A percentile compares a stretch with the other conserved stretches of the same genome.
These are phyloP conservation scores for Pascua guehoae DNA, from an alignment of 1,284 basidiomycete genomes.

Conservation along the genomic window DNA sequence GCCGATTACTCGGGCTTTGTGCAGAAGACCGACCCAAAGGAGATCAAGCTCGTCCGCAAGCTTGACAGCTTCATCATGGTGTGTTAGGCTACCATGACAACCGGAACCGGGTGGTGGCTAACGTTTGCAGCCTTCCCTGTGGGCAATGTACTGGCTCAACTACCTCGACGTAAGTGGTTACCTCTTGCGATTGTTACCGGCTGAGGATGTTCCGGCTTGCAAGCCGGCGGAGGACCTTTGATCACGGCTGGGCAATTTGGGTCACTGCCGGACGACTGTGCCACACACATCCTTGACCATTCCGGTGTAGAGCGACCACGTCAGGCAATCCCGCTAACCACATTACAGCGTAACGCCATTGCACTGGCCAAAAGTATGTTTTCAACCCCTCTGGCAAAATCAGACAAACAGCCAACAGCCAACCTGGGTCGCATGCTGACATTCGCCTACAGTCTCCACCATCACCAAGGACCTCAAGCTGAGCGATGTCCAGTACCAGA, in stretches of 20 bases:
- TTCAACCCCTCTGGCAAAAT: not conserved
- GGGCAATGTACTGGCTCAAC: slow-evolving; percentile 27
- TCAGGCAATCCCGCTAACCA: no score
- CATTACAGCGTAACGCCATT: slow-evolving; percentile 14
- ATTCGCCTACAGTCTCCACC: slow-evolving; percentile 5
- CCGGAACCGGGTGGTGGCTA: not conserved
- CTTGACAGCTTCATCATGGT: slow-evolving; percentile 28
- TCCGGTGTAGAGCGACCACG: no score
- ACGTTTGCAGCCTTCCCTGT: slow-evolving; percentile 13
- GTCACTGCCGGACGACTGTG: no score
- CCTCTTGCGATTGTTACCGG: no score
- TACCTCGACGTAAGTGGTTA: slow-evolving; percentile 11
- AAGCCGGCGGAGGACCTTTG: no score
- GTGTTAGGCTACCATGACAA: not conserved
- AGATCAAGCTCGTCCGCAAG: slow-evolving; percentile 28
- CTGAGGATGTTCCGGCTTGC: no score
- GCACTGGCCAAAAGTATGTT: slow-evolving; percentile 28
- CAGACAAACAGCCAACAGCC: not conserved
- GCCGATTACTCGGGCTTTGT: slow-evolving; percentile 30
- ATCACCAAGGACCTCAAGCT: slow-evolving; percentile 32
- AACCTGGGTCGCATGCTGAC: not conserved
- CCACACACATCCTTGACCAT: no score
- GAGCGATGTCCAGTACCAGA: slow-evolving; percentile 30
- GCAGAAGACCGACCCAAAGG: slow-evolving; percentile 27
- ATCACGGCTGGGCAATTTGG: no score